Evolutionary conservation across 805 yeast genomes (phyloP).

Genomic region (Clavispora santaluciae): DNA sequence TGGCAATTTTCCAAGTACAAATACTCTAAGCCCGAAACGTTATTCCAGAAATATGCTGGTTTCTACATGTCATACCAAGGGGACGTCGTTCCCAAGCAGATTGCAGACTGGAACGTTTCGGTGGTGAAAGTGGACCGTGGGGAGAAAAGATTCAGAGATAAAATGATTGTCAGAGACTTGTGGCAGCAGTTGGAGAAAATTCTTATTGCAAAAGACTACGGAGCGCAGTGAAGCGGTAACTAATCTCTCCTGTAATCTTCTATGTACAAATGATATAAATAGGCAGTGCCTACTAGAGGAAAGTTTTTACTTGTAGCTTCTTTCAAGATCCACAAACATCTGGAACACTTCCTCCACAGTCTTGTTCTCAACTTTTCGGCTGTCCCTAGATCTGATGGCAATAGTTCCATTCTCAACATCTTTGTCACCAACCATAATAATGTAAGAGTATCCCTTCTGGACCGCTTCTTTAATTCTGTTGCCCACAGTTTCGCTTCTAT

Average conservation of each 20-base stretch:
- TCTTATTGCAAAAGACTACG: slow-evolving; percentile 61
- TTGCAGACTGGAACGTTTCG: slow-evolving; percentile 86
- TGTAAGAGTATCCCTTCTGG: slow-evolving; percentile 66
- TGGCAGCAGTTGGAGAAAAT: slow-evolving; percentile 82
- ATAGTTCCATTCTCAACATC: slow-evolving; percentile 59
- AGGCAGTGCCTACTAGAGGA: not conserved
- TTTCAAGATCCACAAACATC: slow-evolving; percentile 54
- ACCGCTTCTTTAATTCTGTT: slow-evolving; percentile 76
- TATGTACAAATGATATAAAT: slow-evolving; percentile 1
- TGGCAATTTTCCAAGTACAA: slow-evolving; percentile 95
- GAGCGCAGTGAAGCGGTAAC: slow-evolving; percentile 8
- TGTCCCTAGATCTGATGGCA: slow-evolving; percentile 59
- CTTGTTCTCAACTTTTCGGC: slow-evolving; percentile 41
- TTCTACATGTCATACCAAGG: slow-evolving; percentile 72
- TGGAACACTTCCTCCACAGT: slow-evolving; percentile 47
- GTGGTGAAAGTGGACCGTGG: slow-evolving; percentile 70
- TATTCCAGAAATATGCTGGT: slow-evolving; percentile 83
- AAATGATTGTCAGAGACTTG: slow-evolving; percentile 76
- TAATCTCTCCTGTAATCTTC: not conserved
- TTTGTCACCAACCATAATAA: slow-evolving; percentile 82
- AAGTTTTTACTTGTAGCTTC: slow-evolving; percentile 33
- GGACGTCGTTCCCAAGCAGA: slow-evolving; percentile 70
- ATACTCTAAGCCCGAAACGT: slow-evolving; percentile 70
- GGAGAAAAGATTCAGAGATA: slow-evolving; percentile 78
- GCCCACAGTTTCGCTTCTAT: slow-evolving; percentile 73